A percentile compares a stretch with the other conserved stretches of the same genome.
phyloP scores from a whole-genome alignment of 495 filamentous ascomycete genomes.

The Penicillium mononematosum region DNA sequence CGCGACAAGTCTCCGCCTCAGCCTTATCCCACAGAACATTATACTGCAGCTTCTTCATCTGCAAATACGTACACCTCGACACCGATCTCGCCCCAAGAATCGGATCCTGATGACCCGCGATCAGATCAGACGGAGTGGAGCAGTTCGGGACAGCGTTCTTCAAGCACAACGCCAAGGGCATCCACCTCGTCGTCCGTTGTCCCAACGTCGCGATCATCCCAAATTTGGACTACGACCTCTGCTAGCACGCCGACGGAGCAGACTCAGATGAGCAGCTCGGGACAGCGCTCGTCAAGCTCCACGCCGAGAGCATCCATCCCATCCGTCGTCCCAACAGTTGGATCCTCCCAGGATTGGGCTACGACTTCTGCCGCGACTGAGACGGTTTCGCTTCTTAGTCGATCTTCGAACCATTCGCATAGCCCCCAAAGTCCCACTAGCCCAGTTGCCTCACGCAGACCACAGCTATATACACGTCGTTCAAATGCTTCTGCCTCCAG shows the following conservation, averaged over 20 bases:
- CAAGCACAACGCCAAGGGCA: slow-evolving; percentile 1
- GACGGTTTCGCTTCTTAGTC: slow-evolving; percentile 6
- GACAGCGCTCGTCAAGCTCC: not conserved
- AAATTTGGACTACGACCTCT: not conserved
- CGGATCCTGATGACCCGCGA: not conserved
- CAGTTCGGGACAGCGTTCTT: not conserved
- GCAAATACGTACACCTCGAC: not conserved
- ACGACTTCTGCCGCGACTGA: slow-evolving; percentile 11
- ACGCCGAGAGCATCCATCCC: slow-evolving; percentile 2
- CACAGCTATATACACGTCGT: not conserved
- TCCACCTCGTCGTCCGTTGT: slow-evolving; percentile 1
- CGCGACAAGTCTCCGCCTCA: slow-evolving; percentile 1
- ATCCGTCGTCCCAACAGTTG: not conserved
- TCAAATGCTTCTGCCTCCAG: slow-evolving; percentile 11
- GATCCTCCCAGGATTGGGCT: slow-evolving; percentile 20
- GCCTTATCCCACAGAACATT: slow-evolving; percentile 10
- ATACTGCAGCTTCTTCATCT: slow-evolving; percentile 9
- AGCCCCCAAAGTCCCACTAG: not conserved
- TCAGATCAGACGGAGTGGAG: not conserved
- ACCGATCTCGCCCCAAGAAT: not conserved
- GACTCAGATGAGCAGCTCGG: not conserved
- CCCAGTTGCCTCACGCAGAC: not conserved
- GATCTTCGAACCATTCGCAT: not conserved
- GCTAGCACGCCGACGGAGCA: not conserved
- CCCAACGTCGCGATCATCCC: not conserved